Evolutionary conservation across 139 green algal genomes (phyloP).

Genomic region (Chlamydomonas eustigma): DNA sequence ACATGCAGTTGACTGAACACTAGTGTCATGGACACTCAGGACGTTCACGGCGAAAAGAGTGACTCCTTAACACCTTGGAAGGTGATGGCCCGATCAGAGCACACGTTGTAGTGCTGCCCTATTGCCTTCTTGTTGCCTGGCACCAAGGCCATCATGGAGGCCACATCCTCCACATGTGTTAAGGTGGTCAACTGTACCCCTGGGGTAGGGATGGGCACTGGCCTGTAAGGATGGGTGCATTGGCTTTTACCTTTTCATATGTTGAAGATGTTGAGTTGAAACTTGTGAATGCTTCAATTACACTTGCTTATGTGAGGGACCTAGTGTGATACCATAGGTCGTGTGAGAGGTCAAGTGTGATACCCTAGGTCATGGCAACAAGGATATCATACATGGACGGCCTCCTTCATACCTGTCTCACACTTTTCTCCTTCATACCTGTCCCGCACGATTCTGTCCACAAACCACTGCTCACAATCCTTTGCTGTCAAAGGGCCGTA

Average conservation of each 20-base stretch:
- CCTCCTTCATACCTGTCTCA: too few relatives aligned
- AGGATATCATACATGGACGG: too few relatives aligned
- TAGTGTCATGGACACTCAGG: background rate
- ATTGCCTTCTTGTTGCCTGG: slow-evolving; percentile 72
- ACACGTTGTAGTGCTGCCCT: slow-evolving; percentile 84
- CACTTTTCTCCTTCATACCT: background rate
- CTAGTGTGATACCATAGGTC: too few relatives aligned
- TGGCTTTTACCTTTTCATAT: too few relatives aligned
- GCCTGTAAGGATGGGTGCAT: too few relatives aligned
- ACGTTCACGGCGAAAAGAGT: background rate
- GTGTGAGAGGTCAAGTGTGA: too few relatives aligned
- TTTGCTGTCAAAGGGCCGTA: slow-evolving; percentile 87
- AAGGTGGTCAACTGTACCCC: slow-evolving; percentile 82
- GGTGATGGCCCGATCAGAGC: slow-evolving; percentile 72
- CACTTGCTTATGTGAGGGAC: too few relatives aligned
- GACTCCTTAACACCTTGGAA: slow-evolving; percentile 55
- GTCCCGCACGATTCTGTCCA: slow-evolving; percentile 76
- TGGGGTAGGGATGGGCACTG: slow-evolving; percentile 76
- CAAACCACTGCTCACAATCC: slow-evolving; percentile 91
- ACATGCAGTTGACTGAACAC: background rate
- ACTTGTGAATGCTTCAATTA: too few relatives aligned
- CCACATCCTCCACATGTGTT: slow-evolving; percentile 86
- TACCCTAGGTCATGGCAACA: too few relatives aligned
- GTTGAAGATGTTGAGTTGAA: too few relatives aligned
- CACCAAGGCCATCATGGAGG: slow-evolving; percentile 77